Base-by-base conservation (phyloP, 1,284 basidiomycete genomes). In the Microbotryomycetes sp. region DNA sequence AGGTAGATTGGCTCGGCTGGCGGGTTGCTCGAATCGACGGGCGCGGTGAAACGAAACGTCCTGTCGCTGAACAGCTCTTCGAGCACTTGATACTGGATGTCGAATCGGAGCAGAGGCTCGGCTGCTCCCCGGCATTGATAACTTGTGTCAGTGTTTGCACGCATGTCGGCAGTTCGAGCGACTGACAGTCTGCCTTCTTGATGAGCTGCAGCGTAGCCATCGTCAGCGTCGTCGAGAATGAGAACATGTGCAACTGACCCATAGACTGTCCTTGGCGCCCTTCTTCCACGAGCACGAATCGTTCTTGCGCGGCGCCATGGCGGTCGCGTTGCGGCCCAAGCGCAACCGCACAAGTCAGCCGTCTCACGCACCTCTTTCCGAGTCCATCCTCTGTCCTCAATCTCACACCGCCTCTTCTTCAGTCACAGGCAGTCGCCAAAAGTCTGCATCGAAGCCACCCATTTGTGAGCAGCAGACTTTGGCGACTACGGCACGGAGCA, bases 1-100 rank as follows among this genome's bases (percentile, higher is more conserved):
- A 71, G 79, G 60, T 78, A 78, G 62, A 54, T 61, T 21, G 65
- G 61, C 13, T 57, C 53, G 30, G 67, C 26, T 21, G 61, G 54
- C 13, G 65, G 49, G 52, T 54, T 79, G 77, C 5, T 75, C 64
- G 75, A 59, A 72, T 77, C 60, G 73, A 75, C 53, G 6, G 70
- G 71, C 0, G 82, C 81, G 48, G 87, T 89, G 76, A 93, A 93
- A 60, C 85, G 86, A 45, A 80, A 76, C 15, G 79, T 79, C 28
- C 77, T 77, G 74, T 91, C 83, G 61, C 79, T 79, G 77, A 93
- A 93, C 71, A 93, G 83, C 74, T 83, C 79, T 70, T 84, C 73
- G 57, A 93, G 83, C 54, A 92, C 80, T 77, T 91, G 88, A 76
- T 85, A 90, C 77, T 92, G 89, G 45, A 91, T 82, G 75, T 92